Evolutionary conservation across 441 rosid species (phyloP), one percentile per base, ranked within the genome.

Genomic region (Pelargonium myrrhifolium): DNA sequence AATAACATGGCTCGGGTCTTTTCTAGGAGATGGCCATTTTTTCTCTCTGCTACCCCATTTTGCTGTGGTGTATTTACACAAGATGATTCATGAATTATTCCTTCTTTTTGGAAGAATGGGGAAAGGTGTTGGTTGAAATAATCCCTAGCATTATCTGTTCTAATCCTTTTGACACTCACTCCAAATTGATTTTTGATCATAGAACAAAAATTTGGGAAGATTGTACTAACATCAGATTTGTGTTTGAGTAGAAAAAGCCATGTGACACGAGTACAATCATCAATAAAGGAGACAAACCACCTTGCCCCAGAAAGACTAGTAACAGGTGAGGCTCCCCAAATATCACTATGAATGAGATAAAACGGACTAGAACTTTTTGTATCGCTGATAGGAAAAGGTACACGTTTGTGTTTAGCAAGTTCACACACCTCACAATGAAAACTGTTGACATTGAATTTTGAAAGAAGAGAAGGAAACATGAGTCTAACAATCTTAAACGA

Each of bases 251-350:
- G 35, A 9, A 58, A 58, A 8, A 42, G 17, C 67, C 14, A 40
- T 3, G 51, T 64, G 47, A 4, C 42, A 0, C 14, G 31, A 40
- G 15, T 39, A 40, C 42, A 42, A 64, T n/a, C 18, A 37, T 64
- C 15, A 17, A 65, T 47, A 12, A 65, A 65, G 2, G 68, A 43
- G 31, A 65, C 59, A 47, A 65, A 65, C 40, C 40, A 65, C 1
- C 0, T 9, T 22, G 24, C 9, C 6, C 68, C 42, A 8, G 14
- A 47, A 3, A 65, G 12, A 43, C 40, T 45, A 24, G 39, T 6
- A 65, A 0, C 14, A 8, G 0, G 9, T 8, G 7, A 11, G 6
- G 42, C 4, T 11, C 65, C 65, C 65, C 18, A 61, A 9, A 65
- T 15, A 40, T 65, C 35, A 40, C 3, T 1, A 21, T 65, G 68